These are phyloP conservation scores for Aureobasidium sp. DNA, from an alignment of 2,329 filamentous ascomycete species.

Conservation along the genomic window DNA sequence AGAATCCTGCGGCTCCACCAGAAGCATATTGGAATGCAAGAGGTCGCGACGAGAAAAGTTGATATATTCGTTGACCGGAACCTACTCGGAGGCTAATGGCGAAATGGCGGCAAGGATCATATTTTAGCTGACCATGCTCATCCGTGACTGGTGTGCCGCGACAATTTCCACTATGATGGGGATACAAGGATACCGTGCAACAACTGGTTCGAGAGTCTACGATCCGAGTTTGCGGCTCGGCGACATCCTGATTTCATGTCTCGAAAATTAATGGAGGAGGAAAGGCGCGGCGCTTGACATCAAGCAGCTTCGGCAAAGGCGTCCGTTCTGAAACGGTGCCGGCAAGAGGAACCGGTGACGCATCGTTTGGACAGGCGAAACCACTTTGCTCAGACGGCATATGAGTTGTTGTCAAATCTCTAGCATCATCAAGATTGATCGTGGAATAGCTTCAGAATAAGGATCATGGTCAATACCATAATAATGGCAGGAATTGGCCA, in stretches of 20 bases:
- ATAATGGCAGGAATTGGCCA: no score
- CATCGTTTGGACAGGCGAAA: neutral
- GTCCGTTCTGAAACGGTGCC: constrained; percentile 1
- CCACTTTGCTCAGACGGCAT: neutral
- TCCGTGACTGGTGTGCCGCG: neutral
- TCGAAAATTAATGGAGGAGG: neutral
- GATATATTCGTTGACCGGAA: neutral
- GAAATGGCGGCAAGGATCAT: neutral
- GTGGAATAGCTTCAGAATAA: no score
- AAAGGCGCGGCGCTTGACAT: neutral
- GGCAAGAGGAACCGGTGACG: neutral
- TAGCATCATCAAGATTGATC: neutral
- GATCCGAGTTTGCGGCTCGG: neutral
- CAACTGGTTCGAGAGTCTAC: neutral
- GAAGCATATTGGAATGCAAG: neutral
- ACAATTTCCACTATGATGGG: neutral
- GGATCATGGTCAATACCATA: no score
- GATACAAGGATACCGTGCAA: neutral
- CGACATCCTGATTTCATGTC: neutral
- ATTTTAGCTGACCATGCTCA: neutral
- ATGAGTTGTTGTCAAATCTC: neutral
- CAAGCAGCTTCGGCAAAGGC: neutral
- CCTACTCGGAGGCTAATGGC: neutral
- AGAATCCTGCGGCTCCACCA: neutral
- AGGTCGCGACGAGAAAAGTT: neutral